Evolutionary conservation across 371 early-diverging fungal genomes (phyloP), one percentile per base, ranked within the genome.

Genomic region (Catenaria anguillulae): DNA sequence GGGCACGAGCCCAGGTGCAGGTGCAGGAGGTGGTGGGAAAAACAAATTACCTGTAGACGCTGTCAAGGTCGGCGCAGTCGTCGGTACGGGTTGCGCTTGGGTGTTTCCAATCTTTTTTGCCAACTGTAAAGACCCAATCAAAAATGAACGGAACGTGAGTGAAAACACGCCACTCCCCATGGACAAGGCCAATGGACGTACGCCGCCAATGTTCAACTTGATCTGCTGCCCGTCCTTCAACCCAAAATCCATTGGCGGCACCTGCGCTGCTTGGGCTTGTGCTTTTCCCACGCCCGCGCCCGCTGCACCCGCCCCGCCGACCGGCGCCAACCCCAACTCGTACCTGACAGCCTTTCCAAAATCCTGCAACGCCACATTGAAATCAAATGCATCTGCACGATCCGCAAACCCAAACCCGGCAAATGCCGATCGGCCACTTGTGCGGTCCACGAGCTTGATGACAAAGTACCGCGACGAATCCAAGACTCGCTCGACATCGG

Each of bases 381-480:
- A 92, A 68, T 93, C 92, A 75, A 93, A 93, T 2, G 94, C 87
- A 68, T 83, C 84, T 36, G 81, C 77, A 8, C 92, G 82, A 66
- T 93, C 94, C 55, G 80, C 75, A 67, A 93, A 91, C 4, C 94
- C 94, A 65, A 93, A 72, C 15, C 94, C 94, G 63, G 92, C 76
- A 71, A 84, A 91, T 19, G 92, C 92, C 70, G 88, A 88, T 26
- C 83, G 79, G 79, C 84, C 88, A 4, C 71, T 68, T 75, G 79
- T 70, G 24, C 37, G 66, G 63, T 87, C 88, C 65, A 85, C 88
- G 23, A 93, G 80, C 63, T 79, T 82, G 48, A 93, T 71, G 3
- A 90, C 92, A 84, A 93, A 93, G 71, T 92, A 93, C n/a, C 94
- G 82, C 60, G 83, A 83, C 19, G 90, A 89, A 68, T 93, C 94